phyloP scores from a whole-genome alignment of 2,329 filamentous ascomycete genomes.

The Pochonia chlamydosporia region DNA sequence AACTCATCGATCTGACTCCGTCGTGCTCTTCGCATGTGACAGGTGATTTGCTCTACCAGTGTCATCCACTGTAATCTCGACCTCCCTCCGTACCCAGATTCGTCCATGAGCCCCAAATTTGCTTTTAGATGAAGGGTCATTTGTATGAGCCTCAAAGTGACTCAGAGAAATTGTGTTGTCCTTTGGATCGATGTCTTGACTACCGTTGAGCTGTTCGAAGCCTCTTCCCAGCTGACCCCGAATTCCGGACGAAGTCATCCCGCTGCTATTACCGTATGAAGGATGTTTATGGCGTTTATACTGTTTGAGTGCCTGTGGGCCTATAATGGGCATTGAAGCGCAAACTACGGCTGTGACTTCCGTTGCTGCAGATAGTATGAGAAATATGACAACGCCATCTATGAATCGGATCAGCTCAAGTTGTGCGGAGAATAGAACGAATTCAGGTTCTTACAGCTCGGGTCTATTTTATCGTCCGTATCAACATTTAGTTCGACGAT shows the following conservation, averaged over 20 bases:
- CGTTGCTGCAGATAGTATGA: slow-evolving; percentile 3
- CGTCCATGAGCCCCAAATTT: not conserved
- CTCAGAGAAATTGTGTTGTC: not conserved
- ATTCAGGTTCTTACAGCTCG: slow-evolving; percentile 4
- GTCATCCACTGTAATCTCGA: slow-evolving; percentile 1
- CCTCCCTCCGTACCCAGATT: slow-evolving; percentile 3
- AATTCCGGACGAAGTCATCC: not conserved
- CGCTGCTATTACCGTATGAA: not conserved
- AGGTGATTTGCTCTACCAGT: too few relatives aligned
- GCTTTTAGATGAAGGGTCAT: not conserved
- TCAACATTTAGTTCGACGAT: slow-evolving; percentile 3
- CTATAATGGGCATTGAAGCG: slow-evolving; percentile 2
- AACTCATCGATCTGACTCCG: too few relatives aligned
- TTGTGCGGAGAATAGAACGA: not conserved
- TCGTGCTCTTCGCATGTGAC: too few relatives aligned
- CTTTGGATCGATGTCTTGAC: not conserved
- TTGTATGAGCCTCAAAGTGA: not conserved
- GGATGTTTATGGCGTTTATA: not conserved
- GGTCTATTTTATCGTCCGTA: slow-evolving; percentile 4
- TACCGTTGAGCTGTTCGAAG: slow-evolving; percentile 1
- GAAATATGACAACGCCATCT: slow-evolving; percentile 4
- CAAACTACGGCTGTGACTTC: slow-evolving; percentile 3
- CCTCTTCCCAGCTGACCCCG: not conserved
- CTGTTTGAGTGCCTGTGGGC: not conserved
- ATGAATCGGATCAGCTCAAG: too few relatives aligned